Conservation (phyloP, 2,329 filamentous ascomycete species). For the Simplicillium sp. region DNA sequence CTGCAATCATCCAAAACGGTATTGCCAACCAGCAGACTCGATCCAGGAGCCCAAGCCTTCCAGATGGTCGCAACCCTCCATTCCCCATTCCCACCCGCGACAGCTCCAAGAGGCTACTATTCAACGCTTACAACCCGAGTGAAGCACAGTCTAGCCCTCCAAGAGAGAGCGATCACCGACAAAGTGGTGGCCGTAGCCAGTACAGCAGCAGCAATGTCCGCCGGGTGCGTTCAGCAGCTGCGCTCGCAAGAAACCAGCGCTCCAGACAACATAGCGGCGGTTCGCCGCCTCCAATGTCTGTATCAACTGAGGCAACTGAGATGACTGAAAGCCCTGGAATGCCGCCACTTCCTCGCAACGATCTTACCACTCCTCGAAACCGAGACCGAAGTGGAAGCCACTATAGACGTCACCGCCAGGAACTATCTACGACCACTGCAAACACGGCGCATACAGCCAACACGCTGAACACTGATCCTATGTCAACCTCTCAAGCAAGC, state of each 20-base stretch:
- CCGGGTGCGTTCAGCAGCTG: slow-evolving; percentile 76
- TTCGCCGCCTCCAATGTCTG: slow-evolving; percentile 57
- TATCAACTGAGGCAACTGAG: slow-evolving; percentile 57
- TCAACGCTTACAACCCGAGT: slow-evolving; percentile 53
- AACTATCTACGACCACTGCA: slow-evolving; percentile 51
- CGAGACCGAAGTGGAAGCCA: slow-evolving; percentile 28
- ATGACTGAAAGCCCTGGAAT: slow-evolving; percentile 59
- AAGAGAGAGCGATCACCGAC: slow-evolving; percentile 47
- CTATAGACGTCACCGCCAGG: slow-evolving; percentile 41
- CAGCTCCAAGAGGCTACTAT: slow-evolving; percentile 64
- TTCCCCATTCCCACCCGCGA: slow-evolving; percentile 87
- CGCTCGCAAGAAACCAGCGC: slow-evolving; percentile 49
- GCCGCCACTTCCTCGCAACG: slow-evolving; percentile 65
- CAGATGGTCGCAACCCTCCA: slow-evolving; percentile 58
- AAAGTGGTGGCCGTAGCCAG: slow-evolving; percentile 34
- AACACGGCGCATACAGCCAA: slow-evolving; percentile 40
- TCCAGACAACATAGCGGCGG: slow-evolving; percentile 42
- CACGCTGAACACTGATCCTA: slow-evolving; percentile 31
- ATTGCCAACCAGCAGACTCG: slow-evolving; percentile 59
- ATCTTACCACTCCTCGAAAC: slow-evolving; percentile 53
- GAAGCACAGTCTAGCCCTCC: slow-evolving; percentile 75
- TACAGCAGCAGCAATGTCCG: slow-evolving; percentile 57
- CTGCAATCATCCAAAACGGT: slow-evolving; percentile 72
- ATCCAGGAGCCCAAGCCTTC: slow-evolving; percentile 55
- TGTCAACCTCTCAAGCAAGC: slow-evolving; percentile 43